Evolutionary conservation across 805 yeast genomes (phyloP), one percentile per base, ranked within the genome.

Genomic region (Saccharomycopsis olivae): DNA sequence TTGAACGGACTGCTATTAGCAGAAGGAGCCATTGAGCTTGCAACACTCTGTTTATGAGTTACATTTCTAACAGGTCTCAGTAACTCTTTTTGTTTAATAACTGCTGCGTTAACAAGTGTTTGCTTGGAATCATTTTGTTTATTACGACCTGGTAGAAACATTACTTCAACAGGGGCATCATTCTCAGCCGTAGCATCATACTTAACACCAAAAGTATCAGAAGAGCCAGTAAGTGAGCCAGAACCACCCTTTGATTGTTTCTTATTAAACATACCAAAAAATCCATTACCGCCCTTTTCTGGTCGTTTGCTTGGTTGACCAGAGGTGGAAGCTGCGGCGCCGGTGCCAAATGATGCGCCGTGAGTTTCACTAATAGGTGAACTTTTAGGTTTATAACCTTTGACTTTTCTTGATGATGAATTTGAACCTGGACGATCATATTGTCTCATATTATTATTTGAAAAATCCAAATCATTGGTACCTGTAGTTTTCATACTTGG

Each of bases 141-240:
- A 8, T n/a, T 9, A 9, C 28, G 18, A 19, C 29, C 24, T 16
- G 48, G 48, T 14, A 45, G 29, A 37, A 27, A 45, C 44, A 42
- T 32, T 20, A 45, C 48, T 20, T 45, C 48, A 6, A 42, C 41
- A 6, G 48, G 48, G 3, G 48, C 48, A 29, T 35, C 43, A 23
- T 45, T 35, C 29, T 39, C 39, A 18, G 38, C 47, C n/a, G 46
- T 45, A 13, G 40, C 39, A 31, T 45, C 48, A 32, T 45, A 45
- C 15, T 39, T 32, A 18, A 45, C 48, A 1, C 40, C 46, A 2
- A 33, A 35, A 14, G 42, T 32, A 23, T 40, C 33, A n/a, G 20
- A 15, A 5, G 32, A 19, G 5, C 25, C 10, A 9, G 18, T 18
- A 2, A 24, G 29, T 18, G 33, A 33, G 5, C 20, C 21, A 10